Percentiles rank a stretch among this genome's conserved stretches.
Conservation (phyloP, 1,284 basidiomycete species). For the Pyrrhoderma lamaoense region DNA sequence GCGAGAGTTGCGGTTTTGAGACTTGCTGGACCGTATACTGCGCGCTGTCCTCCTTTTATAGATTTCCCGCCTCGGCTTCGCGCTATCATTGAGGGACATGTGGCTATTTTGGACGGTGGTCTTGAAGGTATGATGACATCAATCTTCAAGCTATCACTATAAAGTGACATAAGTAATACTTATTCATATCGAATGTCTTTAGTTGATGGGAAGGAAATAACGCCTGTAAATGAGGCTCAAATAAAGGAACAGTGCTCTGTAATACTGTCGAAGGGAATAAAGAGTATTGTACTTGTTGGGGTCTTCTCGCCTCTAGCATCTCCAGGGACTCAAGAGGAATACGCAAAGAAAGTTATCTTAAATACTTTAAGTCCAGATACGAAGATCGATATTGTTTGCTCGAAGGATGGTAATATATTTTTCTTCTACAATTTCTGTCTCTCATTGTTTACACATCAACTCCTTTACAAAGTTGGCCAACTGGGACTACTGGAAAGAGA, state of each 20-base stretch:
- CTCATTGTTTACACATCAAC: constrained; percentile 23
- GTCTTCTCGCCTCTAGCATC: constrained; percentile 44
- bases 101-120: constrained; percentile 41
- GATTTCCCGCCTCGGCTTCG: constrained; percentile 40
- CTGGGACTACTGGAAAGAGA: constrained; percentile 54
- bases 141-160: too few relatives aligned
- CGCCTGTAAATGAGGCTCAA: constrained; percentile 32
- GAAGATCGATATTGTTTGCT: constrained; percentile 33
- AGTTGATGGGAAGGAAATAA: constrained; percentile 44
- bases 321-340: constrained; percentile 39
- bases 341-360: constrained; percentile 35
- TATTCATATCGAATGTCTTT: neutral
- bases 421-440: constrained; percentile 17
- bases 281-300: constrained; percentile 39
- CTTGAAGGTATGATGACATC: constrained; percentile 30
- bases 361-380: constrained; percentile 28
- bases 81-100: constrained; percentile 36
- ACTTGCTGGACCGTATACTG: constrained; percentile 40
- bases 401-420: constrained; percentile 31
- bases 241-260: constrained; percentile 34
- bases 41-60: constrained; percentile 35
- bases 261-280: constrained; percentile 36
- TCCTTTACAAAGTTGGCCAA: constrained; percentile 35
- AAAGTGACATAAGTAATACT: too few relatives aligned
- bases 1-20: constrained; percentile 48